Evolutionary conservation across 164 flowering plant genomes (phyloP).

Genomic region (Aristolochia contorta): DNA sequence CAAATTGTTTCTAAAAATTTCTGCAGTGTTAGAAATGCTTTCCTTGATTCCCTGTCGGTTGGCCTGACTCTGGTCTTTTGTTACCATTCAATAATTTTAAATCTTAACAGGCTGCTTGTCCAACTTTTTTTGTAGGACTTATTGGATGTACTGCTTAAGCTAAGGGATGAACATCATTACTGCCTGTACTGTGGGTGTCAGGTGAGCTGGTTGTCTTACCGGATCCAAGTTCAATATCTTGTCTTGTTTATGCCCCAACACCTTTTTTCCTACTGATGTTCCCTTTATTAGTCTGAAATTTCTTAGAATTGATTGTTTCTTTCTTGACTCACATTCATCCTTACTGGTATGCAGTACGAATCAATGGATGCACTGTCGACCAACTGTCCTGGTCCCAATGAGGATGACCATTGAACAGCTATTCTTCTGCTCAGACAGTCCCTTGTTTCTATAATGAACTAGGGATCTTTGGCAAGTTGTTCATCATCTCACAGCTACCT

Average conservation of each 20-base stretch:
- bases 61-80: no score
- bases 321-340: neutral
- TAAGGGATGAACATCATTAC: constrained; percentile 65
- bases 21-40: neutral
- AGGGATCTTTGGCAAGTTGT: no score
- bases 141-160: constrained; percentile 54
- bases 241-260: neutral
- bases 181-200: constrained; percentile 94
- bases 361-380: constrained; percentile 59
- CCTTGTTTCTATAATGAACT: neutral
- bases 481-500: no score
- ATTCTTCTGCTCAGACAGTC: neutral
- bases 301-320: neutral
- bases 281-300: neutral
- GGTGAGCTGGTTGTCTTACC: constrained; percentile 31
- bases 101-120: neutral
- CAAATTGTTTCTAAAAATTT: neutral
- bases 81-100: neutral
- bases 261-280: neutral
- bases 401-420: constrained; percentile 68
- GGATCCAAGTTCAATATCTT: neutral
- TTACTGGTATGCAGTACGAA: constrained; percentile 54
- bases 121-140: constrained; percentile 57
- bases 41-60: neutral
- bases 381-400: constrained; percentile 72